Evolutionary conservation across 208 protist species (phyloP).

Genomic region (Leptomonas pyrrhocoris): DNA sequence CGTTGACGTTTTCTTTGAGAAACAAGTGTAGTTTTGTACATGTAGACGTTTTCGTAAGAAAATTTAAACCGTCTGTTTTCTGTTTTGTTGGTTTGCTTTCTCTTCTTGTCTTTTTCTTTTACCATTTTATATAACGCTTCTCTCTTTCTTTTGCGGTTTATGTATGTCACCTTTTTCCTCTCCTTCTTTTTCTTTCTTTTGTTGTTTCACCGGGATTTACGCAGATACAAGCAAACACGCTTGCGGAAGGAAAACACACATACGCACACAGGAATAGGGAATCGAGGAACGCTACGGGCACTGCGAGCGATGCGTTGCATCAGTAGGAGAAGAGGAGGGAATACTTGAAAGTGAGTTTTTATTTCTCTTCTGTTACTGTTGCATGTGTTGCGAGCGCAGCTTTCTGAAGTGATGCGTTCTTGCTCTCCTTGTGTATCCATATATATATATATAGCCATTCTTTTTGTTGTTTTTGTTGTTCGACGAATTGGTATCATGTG

Average conservation of each 20-base stretch:
- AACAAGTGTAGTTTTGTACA: too few species aligned
- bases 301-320: constrained; percentile 6
- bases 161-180: constrained; percentile 1
- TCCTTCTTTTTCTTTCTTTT: constrained; percentile 13
- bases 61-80: too few species aligned
- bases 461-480: too few species aligned
- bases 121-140: not conserved
- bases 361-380: not conserved
- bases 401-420: not conserved
- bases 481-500: too few species aligned
- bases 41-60: too few species aligned
- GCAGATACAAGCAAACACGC: not conserved
- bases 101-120: constrained; percentile 1
- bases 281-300: not conserved
- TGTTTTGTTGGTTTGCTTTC: too few species aligned
- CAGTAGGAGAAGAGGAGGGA: not conserved
- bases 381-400: not conserved
- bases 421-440: too few species aligned
- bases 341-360: not conserved
- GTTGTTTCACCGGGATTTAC: constrained; percentile 2
- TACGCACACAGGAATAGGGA: not conserved
- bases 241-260: not conserved
- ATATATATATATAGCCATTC: too few species aligned
- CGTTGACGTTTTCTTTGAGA: too few species aligned
- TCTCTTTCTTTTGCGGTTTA: constrained; percentile 6